Evolutionary conservation across 2,329 filamentous ascomycete species (phyloP), one percentile per base, ranked within the genome.

Genomic region (Fusarium heterosporum): DNA sequence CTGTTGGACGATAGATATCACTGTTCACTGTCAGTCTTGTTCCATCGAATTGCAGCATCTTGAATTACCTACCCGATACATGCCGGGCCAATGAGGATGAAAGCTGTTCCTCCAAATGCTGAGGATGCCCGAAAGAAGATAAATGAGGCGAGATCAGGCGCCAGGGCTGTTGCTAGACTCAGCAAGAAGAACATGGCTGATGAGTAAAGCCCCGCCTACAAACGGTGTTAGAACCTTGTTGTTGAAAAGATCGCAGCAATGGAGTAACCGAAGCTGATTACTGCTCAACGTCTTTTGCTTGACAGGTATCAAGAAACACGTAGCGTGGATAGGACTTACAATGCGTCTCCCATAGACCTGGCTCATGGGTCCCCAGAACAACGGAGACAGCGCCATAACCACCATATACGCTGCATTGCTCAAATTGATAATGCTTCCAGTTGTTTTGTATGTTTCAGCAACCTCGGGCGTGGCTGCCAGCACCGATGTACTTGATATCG

Each of bases 391-490:
- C 0, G 89, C 91, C 90, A 93, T 94, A 69, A 90, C 88, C 6
- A 89, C 76, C 80, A 93, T 84, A 69, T 92, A 93, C n/a, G 90
- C 77, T 0, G 91, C 91, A 78, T 94, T 95, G 73, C 86, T 89
- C 42, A 91, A 77, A 73, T 92, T 92, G 74, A 94, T 88, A 56
- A 93, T 84, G 11, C 85, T 85, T 7, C 89, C 89, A 0, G 86
- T 90, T 0, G 89, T 92, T 38, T 81, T 66, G 74, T 86, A 93
- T 9, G 86, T 88, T 6, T 74, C 75, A 3, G 90, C 90, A 7
- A 95, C 88, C 75, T 95, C 91, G 2, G 91, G 91, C 2, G 90
- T 87, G 3, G 91, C 92, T 2, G 90, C 85, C 13, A 95, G 78
- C 10, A 94, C 87, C 2, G 89, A 89, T 0, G 91, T 94, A 38